These are phyloP conservation scores for Crithidia fasciculata DNA, from an alignment of 208 protist species.

Conservation along the genomic window DNA sequence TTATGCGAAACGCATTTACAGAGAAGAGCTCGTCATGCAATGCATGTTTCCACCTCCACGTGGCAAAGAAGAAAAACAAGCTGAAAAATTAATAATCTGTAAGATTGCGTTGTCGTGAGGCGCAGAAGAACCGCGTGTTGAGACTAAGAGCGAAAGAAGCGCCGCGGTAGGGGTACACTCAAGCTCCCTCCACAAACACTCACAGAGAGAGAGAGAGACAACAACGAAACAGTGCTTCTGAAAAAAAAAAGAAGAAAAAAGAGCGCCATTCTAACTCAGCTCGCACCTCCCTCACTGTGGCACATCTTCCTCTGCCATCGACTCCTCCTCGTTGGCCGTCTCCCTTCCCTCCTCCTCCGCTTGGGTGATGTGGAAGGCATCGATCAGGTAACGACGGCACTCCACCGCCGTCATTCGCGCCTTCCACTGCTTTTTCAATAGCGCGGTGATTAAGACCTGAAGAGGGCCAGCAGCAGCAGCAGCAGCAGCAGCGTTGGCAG, in stretches of 20 bases:
- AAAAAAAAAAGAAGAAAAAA: too few species aligned
- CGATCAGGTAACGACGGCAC: constrained; percentile 52
- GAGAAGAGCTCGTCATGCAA: too few species aligned
- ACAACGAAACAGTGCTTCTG: too few species aligned
- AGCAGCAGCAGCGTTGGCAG: constrained; percentile 21
- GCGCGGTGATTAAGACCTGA: constrained; percentile 53
- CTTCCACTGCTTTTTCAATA: constrained; percentile 44
- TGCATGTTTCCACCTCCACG: too few species aligned
- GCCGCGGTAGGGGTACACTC: too few species aligned
- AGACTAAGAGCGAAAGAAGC: too few species aligned
- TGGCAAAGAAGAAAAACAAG: background rate
- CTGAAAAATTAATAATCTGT: background rate
- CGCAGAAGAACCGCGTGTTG: too few species aligned
- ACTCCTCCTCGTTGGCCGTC: background rate
- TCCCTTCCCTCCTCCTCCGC: constrained; percentile 1
- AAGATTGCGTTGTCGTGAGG: too few species aligned
- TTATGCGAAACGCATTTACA: too few species aligned
- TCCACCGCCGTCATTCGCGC: constrained; percentile 71
- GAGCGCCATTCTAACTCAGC: too few species aligned
- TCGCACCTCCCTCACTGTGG: background rate
- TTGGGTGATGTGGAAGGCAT: constrained; percentile 51
- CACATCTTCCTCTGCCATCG: background rate
- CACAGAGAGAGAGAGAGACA: too few species aligned
- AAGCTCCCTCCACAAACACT: too few species aligned
- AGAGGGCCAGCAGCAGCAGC: constrained; percentile 41